Percentiles rank a stretch among this genome's conserved stretches.
Evolutionary conservation across 2,329 filamentous ascomycete species (phyloP).

Genomic region (Exophiala lecanii-corni): DNA sequence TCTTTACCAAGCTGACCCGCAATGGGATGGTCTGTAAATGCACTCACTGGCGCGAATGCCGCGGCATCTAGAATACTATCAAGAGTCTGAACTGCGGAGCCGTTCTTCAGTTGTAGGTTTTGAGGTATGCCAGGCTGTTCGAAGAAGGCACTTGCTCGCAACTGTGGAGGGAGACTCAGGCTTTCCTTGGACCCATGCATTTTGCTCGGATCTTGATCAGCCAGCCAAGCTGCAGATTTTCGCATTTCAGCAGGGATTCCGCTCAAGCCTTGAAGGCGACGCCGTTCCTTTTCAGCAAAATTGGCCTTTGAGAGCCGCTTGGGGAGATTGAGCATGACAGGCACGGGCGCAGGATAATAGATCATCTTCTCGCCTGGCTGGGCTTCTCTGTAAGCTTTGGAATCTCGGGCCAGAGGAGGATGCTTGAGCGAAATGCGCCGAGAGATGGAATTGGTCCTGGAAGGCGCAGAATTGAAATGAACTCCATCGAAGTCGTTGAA

Average conservation of each 20-base stretch:
- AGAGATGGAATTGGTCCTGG: constrained; percentile 23
- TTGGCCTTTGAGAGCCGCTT: constrained; percentile 75
- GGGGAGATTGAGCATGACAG: constrained; percentile 86
- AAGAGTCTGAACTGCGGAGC: constrained; percentile 81
- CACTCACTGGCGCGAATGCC: constrained; percentile 77
- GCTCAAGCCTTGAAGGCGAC: constrained; percentile 68
- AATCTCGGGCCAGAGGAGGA: constrained; percentile 37
- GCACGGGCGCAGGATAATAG: constrained; percentile 92
- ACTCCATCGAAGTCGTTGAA: constrained; percentile 50
- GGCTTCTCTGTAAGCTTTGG: constrained; percentile 37
- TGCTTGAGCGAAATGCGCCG: constrained; percentile 36
- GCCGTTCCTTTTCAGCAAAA: constrained; percentile 59
- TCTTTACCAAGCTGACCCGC: constrained; percentile 70
- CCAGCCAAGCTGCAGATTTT: constrained; percentile 49
- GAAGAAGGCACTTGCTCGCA: constrained; percentile 89
- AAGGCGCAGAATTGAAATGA: constrained; percentile 33
- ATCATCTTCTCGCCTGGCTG: constrained; percentile 73
- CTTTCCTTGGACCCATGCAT: constrained; percentile 8
- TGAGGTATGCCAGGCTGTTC: constrained; percentile 59
- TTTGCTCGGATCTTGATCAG: constrained; percentile 26
- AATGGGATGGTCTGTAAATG: constrained; percentile 85
- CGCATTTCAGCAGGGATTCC: constrained; percentile 54
- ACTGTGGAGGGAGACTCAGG: constrained; percentile 66
- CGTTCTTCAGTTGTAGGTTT: constrained; percentile 58
- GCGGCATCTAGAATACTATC: constrained; percentile 91